Conservation (phyloP, 2,329 filamentous ascomycete genomes). For the Xylariomycetidae sp. region DNA sequence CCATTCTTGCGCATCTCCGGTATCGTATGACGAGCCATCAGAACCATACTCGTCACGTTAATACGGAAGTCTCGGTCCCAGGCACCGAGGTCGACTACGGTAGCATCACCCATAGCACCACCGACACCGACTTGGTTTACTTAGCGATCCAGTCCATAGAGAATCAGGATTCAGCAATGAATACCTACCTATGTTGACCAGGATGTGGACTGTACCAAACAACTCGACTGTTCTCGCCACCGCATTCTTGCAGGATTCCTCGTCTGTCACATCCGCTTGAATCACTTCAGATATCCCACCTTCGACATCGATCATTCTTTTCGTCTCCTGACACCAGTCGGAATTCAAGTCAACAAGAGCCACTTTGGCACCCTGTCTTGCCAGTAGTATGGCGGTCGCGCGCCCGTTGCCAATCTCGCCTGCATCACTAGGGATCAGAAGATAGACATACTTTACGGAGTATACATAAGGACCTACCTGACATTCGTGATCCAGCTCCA, state of each 20-base stretch:
- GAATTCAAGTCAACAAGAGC: constrained; percentile 20
- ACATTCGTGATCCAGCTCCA: constrained; percentile 25
- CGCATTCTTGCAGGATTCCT: constrained; percentile 16
- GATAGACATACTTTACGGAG: background rate
- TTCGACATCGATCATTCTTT: constrained; percentile 24
- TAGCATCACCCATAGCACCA: constrained; percentile 27
- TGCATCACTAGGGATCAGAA: constrained; percentile 2
- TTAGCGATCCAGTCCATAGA: no score
- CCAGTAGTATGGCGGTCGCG: constrained; percentile 24
- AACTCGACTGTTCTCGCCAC: constrained; percentile 17
- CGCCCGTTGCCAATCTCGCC: constrained; percentile 26
- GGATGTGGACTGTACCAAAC: constrained; percentile 21
- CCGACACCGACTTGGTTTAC: constrained; percentile 24
- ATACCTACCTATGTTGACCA: constrained; percentile 23
- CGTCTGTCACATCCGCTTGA: constrained; percentile 19
- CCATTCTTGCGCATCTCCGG: constrained; percentile 29
- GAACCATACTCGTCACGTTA: constrained; percentile 32
- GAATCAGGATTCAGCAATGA: no score
- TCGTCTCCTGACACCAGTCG: constrained; percentile 22
- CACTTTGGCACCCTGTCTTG: constrained; percentile 22
- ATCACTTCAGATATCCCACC: constrained; percentile 21
- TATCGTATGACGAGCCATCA: constrained; percentile 27
- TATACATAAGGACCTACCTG: constrained; percentile 10
- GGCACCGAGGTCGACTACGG: constrained; percentile 20
- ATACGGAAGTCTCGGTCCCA: constrained; percentile 28